phyloP scores from a whole-genome alignment of 768 basidiomycete species.

The Piloderma croceum region DNA sequence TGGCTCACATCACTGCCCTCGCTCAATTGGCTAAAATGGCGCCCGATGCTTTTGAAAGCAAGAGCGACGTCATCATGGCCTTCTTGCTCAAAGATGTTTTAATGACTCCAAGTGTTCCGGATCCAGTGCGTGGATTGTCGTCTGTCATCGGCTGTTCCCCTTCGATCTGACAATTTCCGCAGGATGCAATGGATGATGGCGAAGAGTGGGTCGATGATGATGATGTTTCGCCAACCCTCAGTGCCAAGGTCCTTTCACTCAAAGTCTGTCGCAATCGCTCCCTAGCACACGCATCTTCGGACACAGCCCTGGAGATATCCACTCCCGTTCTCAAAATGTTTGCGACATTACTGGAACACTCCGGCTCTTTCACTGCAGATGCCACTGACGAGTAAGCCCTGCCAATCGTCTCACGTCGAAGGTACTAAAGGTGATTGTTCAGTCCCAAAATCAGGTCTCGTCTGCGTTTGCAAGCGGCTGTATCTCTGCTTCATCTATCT shows the following conservation, averaged over 20 bases:
- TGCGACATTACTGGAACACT: conserved; percentile 59
- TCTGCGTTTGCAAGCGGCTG: conserved; percentile 76
- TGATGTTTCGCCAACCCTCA: conserved; percentile 50
- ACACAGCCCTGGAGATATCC: conserved; percentile 59
- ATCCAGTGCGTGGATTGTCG: conserved; percentile 39
- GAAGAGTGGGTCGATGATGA: conserved; percentile 77
- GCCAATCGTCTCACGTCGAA: neutral
- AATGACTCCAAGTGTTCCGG: conserved; percentile 45
- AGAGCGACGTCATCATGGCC: conserved; percentile 66
- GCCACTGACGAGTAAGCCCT: conserved; percentile 43
- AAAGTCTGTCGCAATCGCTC: conserved; percentile 82
- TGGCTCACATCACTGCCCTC: conserved; percentile 66
- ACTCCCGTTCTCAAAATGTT: conserved; percentile 76
- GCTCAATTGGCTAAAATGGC: conserved; percentile 66
- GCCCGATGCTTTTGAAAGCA: conserved; percentile 70
- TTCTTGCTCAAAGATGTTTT: conserved; percentile 69
- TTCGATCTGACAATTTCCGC: conserved; percentile 5
- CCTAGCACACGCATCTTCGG: conserved; percentile 56
- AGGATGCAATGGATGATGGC: conserved; percentile 56
- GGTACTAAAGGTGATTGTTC: conserved; percentile 11
- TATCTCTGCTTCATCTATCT: conserved; percentile 74
- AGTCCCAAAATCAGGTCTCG: conserved; percentile 66
- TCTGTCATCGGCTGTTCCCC: neutral
- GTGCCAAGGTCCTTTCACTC: conserved; percentile 67
- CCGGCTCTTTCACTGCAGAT: conserved; percentile 60